A percentile compares a stretch with the other conserved stretches of the same genome.
These are phyloP conservation scores for Stromatinia cepivora DNA, from an alignment of 2,329 filamentous ascomycete genomes.

Conservation along the genomic window DNA sequence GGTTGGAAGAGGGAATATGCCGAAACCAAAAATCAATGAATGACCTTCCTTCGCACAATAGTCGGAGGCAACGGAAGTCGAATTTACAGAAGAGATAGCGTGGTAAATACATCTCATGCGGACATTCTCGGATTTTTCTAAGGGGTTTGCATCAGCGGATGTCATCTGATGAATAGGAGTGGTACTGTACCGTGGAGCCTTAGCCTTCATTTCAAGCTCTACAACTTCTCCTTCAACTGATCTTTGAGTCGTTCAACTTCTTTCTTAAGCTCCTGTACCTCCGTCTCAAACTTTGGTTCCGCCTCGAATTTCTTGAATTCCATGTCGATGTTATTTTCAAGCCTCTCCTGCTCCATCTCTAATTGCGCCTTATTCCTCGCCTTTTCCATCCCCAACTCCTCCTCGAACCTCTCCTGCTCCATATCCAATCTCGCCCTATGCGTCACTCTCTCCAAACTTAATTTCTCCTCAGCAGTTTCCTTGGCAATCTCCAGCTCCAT, in stretches of 20 bases:
- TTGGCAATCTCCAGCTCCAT: background rate
- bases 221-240: background rate
- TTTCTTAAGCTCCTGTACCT: too few relatives aligned
- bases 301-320: too few relatives aligned
- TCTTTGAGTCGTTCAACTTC: too few relatives aligned
- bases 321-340: background rate
- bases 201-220: background rate
- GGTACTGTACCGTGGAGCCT: background rate
- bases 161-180: background rate
- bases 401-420: too few relatives aligned
- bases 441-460: background rate
- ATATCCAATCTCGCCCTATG: too few relatives aligned
- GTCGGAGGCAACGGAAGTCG: background rate
- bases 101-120: background rate
- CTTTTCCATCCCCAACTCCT: background rate
- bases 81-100: background rate
- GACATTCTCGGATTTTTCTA: background rate
- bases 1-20: background rate
- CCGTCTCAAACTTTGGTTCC: too few relatives aligned
- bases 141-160: too few relatives aligned
- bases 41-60: too few relatives aligned
- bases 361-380: background rate
- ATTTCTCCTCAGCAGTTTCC: background rate
- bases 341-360: background rate
- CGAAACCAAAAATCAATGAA: background rate